Evolutionary conservation across 2,329 filamentous ascomycete genomes (phyloP).

Genomic region (Teratosphaeria gauchensis): DNA sequence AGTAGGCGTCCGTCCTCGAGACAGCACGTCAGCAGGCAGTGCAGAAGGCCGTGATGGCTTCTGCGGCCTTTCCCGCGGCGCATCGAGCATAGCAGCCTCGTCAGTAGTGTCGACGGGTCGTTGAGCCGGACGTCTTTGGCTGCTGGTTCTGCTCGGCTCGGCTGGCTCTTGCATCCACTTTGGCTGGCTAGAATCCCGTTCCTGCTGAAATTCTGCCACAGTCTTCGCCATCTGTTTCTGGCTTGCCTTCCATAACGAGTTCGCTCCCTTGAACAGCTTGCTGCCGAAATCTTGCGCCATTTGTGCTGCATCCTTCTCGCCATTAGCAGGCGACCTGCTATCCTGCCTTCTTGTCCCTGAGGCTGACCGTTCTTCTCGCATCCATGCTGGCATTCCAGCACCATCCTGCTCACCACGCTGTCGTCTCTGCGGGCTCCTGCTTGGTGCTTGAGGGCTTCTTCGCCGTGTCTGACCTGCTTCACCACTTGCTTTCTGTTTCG

Average conservation of each 20-base stretch:
- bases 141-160: constrained; percentile 17
- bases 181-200: constrained; percentile 69
- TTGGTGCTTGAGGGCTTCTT: constrained; percentile 9
- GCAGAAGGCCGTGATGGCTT: constrained; percentile 30
- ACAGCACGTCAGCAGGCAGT: constrained; percentile 14
- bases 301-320: constrained; percentile 67
- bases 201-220: constrained; percentile 71
- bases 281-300: constrained; percentile 73
- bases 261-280: constrained; percentile 84
- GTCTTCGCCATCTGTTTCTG: constrained; percentile 90
- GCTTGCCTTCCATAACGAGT: constrained; percentile 87
- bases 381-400: constrained; percentile 47
- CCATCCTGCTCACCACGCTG: constrained; percentile 21
- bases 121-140: constrained; percentile 15
- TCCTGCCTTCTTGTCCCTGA: constrained; percentile 42
- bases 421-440: constrained; percentile 14
- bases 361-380: constrained; percentile 46
- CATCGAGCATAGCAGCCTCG: constrained; percentile 68
- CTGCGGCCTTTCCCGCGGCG: constrained; percentile 44
- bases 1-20: constrained; percentile 18
- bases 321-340: constrained; percentile 42
- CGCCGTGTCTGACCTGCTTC: constrained; percentile 38
- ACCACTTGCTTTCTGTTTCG: constrained; percentile 67
- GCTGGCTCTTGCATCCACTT: constrained; percentile 80
- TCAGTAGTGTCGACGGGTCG: constrained; percentile 29